These are phyloP conservation scores for Dactylellina sp. DNA, from an alignment of 2,329 filamentous ascomycete genomes.

Conservation along the genomic window DNA sequence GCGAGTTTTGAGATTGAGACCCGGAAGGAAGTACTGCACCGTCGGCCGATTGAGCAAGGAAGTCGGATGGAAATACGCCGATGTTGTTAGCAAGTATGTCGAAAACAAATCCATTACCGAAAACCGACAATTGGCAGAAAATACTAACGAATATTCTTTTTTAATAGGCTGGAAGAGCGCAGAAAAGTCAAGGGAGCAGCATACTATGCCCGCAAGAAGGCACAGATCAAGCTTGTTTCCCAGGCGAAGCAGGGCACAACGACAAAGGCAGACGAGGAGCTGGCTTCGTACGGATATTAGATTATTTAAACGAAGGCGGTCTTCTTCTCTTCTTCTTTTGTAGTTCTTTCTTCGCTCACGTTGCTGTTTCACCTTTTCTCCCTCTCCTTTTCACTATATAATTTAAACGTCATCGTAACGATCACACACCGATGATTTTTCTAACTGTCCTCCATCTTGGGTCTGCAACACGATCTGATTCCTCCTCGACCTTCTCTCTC, in stretches of 20 bases:
- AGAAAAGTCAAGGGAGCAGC: conserved; percentile 99
- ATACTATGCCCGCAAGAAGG: conserved; percentile 99
- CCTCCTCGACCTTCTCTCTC: background rate
- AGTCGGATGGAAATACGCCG: conserved; percentile 99
- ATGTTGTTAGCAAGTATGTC: conserved; percentile 93
- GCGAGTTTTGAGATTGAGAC: conserved; percentile 94
- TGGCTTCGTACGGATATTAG: conserved; percentile 61
- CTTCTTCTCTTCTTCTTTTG: conserved; percentile 16
- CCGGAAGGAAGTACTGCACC: conserved; percentile 99
- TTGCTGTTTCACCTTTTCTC: conserved; percentile 41
- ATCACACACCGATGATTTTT: conserved; percentile 13
- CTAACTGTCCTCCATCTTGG: background rate
- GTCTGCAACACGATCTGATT: background rate
- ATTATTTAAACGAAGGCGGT: conserved; percentile 42
- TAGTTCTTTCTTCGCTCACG: conserved; percentile 17
- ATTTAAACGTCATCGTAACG: conserved; percentile 43
- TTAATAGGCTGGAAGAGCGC: conserved; percentile 91
- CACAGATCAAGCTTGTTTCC: conserved; percentile 85
- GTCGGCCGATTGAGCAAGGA: conserved; percentile 97
- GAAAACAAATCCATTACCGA: too few species aligned
- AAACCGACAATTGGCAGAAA: too few species aligned
- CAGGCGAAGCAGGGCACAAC: conserved; percentile 58
- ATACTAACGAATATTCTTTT: conserved; percentile 58
- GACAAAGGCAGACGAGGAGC: conserved; percentile 59
- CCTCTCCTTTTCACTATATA: conserved; percentile 35